Percentiles rank a stretch among this genome's conserved stretches.
Conservation (phyloP, 2,329 filamentous ascomycete genomes). For the Penicillium sp. region DNA sequence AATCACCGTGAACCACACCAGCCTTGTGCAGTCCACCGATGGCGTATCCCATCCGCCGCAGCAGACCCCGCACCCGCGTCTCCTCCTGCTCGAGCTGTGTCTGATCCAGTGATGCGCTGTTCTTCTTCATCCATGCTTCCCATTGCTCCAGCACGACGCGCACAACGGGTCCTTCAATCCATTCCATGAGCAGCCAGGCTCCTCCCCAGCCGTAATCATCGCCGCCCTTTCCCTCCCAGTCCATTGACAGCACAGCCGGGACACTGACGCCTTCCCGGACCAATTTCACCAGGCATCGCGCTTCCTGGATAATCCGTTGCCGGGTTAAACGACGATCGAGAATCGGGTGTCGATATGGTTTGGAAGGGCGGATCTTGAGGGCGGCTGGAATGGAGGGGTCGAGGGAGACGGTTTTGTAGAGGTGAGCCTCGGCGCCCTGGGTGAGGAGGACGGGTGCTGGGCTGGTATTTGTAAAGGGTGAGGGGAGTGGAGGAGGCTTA, state of each 20-base stretch:
- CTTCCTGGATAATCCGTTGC: slow-evolving; percentile 82
- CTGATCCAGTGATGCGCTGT: slow-evolving; percentile 29
- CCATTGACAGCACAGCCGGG: slow-evolving; percentile 69
- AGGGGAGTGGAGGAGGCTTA: slow-evolving; percentile 50
- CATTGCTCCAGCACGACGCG: slow-evolving; percentile 65
- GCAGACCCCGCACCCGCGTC: slow-evolving; percentile 55
- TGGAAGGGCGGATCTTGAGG: slow-evolving; percentile 85
- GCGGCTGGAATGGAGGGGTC: slow-evolving; percentile 63
- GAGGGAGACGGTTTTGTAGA: slow-evolving; percentile 84
- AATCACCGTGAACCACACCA: slow-evolving; percentile 89
- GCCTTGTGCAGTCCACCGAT: slow-evolving; percentile 73
- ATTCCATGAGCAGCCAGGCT: slow-evolving; percentile 79
- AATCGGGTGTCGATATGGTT: slow-evolving; percentile 84
- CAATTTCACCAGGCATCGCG: slow-evolving; percentile 75
- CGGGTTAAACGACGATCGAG: slow-evolving; percentile 85
- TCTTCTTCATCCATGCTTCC: slow-evolving; percentile 50
- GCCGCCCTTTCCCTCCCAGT: slow-evolving; percentile 58
- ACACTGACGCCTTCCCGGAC: slow-evolving; percentile 74
- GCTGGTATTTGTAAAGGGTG: slow-evolving; percentile 60
- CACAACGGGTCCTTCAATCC: slow-evolving; percentile 70
- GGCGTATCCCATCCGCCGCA: slow-evolving; percentile 65
- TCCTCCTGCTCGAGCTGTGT: slow-evolving; percentile 42
- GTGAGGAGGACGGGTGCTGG: slow-evolving; percentile 67
- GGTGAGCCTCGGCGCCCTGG: slow-evolving; percentile 91
- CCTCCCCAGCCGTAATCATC: slow-evolving; percentile 53